A percentile compares a stretch with the other conserved stretches of the same genome.
Conservation (phyloP, 202 grass and related monocot genomes). For the Carex arenaria region DNA sequence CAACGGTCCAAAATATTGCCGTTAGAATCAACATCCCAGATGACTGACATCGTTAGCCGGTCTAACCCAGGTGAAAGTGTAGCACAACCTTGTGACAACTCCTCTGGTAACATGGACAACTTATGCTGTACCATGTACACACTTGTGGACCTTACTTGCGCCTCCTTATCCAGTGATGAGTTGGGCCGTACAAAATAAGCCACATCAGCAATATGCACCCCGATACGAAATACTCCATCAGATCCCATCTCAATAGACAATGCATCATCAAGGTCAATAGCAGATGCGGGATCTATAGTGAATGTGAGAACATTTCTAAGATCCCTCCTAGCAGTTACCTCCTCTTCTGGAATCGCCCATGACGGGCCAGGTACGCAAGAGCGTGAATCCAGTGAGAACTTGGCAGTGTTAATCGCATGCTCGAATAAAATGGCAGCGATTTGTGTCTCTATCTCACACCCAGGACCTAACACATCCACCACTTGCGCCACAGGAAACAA, state of each 20-base stretch:
- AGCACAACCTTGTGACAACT: slow-evolving; percentile 59
- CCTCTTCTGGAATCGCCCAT: slow-evolving; percentile 70
- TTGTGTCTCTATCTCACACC: slow-evolving; percentile 65
- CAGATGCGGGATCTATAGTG: slow-evolving; percentile 84
- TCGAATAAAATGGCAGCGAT: slow-evolving; percentile 93
- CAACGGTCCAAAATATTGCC: slow-evolving; percentile 81
- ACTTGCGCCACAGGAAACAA: slow-evolving; percentile 53
- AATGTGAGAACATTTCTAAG: slow-evolving; percentile 61
- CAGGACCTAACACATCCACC: slow-evolving; percentile 59
- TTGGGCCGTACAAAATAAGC: slow-evolving; percentile 86
- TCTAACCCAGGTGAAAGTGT: slow-evolving; percentile 79
- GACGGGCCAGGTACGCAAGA: slow-evolving; percentile 52
- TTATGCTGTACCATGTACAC: slow-evolving; percentile 69
- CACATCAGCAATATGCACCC: slow-evolving; percentile 94
- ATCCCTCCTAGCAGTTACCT: slow-evolving; percentile 73
- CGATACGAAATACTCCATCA: slow-evolving; percentile 63
- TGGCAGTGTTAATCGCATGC: slow-evolving; percentile 51
- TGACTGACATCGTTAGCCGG: slow-evolving; percentile 82
- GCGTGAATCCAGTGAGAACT: slow-evolving; percentile 55
- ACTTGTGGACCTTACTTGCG: slow-evolving; percentile 75
- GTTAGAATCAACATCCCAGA: slow-evolving; percentile 79
- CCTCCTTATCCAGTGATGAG: slow-evolving; percentile 78
- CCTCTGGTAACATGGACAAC: slow-evolving; percentile 77
- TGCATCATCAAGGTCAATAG: slow-evolving; percentile 83
- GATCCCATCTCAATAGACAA: slow-evolving; percentile 73